phyloP scores from a whole-genome alignment of 2,329 filamentous ascomycete species.

The Huntiella decipiens region DNA sequence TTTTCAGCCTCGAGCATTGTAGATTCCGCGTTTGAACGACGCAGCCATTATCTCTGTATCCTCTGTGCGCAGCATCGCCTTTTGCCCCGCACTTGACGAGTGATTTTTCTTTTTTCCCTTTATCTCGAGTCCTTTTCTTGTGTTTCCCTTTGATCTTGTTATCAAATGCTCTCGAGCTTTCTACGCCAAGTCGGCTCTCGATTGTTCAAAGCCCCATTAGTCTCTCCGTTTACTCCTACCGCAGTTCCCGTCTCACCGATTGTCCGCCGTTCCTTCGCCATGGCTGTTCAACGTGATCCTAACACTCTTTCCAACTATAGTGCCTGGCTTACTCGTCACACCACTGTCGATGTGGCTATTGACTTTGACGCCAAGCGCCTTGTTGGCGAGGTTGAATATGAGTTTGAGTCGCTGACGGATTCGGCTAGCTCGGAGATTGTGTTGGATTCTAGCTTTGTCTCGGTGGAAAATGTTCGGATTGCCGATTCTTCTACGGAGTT shows the following conservation, averaged over 20 bases:
- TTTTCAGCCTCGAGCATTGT: too few relatives aligned
- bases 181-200: slow-evolving; percentile 8
- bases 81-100: too few relatives aligned
- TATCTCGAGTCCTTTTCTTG: not conserved
- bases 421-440: slow-evolving; percentile 51
- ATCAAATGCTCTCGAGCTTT: slow-evolving; percentile 9
- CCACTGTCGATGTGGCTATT: slow-evolving; percentile 60
- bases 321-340: slow-evolving; percentile 70
- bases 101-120: not conserved
- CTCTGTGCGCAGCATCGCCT: too few relatives aligned
- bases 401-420: slow-evolving; percentile 58
- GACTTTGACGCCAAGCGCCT: slow-evolving; percentile 67
- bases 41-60: too few relatives aligned
- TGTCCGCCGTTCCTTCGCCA: slow-evolving; percentile 3
- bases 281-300: slow-evolving; percentile 43
- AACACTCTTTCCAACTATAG: slow-evolving; percentile 87
- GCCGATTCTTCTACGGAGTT: slow-evolving; percentile 45
- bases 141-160: not conserved
- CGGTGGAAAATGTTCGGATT: slow-evolving; percentile 53
- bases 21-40: too few relatives aligned
- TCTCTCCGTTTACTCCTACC: not conserved
- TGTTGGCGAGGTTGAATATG: slow-evolving; percentile 56
- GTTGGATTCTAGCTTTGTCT: slow-evolving; percentile 71
- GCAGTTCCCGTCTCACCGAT: not conserved
- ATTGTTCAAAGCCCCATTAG: slow-evolving; percentile 3